These are phyloP conservation scores for Suillus cothurnatus DNA, from an alignment of 768 basidiomycete species.

Conservation along the genomic window DNA sequence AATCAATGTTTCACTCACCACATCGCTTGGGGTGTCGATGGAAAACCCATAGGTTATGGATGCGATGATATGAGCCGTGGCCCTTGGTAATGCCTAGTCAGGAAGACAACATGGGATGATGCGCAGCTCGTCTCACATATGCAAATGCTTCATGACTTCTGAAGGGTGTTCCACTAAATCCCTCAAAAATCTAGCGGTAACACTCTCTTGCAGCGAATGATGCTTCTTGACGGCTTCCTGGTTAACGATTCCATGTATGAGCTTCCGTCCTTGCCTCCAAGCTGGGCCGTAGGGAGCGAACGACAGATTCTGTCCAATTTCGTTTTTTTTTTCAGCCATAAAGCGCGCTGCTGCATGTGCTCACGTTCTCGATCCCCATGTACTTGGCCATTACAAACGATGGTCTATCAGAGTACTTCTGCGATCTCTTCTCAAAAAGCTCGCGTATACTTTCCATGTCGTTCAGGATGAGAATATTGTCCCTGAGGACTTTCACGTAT, in stretches of 20 bases:
- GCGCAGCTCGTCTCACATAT: conserved; percentile 4
- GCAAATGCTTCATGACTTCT: conserved; percentile 7
- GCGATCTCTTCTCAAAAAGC: conserved; percentile 32
- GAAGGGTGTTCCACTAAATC: conserved; percentile 10
- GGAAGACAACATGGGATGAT: neutral
- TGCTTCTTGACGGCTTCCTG: conserved; percentile 12
- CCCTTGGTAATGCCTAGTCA: neutral
- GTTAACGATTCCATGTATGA: conserved; percentile 5
- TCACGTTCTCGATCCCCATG: conserved; percentile 11
- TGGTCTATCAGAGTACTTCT: conserved; percentile 21
- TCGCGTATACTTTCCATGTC: conserved; percentile 30
- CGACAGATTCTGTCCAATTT: conserved; percentile 1
- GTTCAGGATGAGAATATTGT: conserved; percentile 24
- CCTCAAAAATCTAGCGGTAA: conserved; percentile 6
- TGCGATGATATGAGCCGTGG: conserved; percentile 9
- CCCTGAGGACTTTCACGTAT: conserved; percentile 16
- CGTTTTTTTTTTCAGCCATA: neutral
- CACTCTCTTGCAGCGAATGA: conserved; percentile 9
- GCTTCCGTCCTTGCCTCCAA: conserved; percentile 16
- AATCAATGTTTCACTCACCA: neutral
- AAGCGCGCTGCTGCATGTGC: neutral
- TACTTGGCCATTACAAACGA: conserved; percentile 13
- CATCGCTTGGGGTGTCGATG: conserved; percentile 5
- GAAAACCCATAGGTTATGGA: conserved; percentile 13
- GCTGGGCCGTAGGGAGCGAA: conserved; percentile 19